These are phyloP conservation scores for Porodaedalea pini DNA, from an alignment of 1,284 basidiomycete species.

Conservation along the genomic window DNA sequence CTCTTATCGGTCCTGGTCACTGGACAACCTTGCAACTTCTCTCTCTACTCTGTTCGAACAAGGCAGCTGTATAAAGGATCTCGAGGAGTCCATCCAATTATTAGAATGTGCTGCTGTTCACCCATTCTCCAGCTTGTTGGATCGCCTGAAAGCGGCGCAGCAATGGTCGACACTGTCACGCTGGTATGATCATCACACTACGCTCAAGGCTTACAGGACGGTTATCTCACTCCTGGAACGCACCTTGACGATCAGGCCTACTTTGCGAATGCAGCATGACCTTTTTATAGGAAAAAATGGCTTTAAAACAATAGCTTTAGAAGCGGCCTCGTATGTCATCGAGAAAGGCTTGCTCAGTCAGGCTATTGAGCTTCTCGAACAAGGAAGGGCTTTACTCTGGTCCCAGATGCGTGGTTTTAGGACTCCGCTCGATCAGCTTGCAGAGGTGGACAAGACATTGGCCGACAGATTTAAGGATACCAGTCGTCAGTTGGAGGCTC, in stretches of 20 bases:
- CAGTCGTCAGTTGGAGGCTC: background rate
- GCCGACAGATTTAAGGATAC: background rate
- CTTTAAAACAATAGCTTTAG: background rate
- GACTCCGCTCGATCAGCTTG: background rate
- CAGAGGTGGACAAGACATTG: background rate
- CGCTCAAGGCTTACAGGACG: no score
- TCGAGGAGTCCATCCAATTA: slow-evolving; percentile 30
- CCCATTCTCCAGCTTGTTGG: background rate
- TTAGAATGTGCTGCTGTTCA: background rate
- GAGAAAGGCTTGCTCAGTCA: background rate
- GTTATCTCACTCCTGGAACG: background rate
- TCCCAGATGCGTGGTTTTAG: background rate
- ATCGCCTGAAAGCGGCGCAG: background rate
- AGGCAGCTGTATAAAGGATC: slow-evolving; percentile 26
- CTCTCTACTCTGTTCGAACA: slow-evolving; percentile 21
- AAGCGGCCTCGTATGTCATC: no score
- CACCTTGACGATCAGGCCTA: background rate
- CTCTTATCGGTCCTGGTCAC: background rate
- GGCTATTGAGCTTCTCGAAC: background rate
- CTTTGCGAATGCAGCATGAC: no score
- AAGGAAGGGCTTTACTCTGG: background rate
- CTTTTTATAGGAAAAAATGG: background rate
- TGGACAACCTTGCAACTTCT: background rate
- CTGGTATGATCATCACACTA: background rate
- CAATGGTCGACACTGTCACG: background rate